A percentile compares a stretch with the other conserved stretches of the same genome.
Evolutionary conservation across 768 basidiomycete genomes (phyloP).

Genomic region (Lepiota subincarnata): DNA sequence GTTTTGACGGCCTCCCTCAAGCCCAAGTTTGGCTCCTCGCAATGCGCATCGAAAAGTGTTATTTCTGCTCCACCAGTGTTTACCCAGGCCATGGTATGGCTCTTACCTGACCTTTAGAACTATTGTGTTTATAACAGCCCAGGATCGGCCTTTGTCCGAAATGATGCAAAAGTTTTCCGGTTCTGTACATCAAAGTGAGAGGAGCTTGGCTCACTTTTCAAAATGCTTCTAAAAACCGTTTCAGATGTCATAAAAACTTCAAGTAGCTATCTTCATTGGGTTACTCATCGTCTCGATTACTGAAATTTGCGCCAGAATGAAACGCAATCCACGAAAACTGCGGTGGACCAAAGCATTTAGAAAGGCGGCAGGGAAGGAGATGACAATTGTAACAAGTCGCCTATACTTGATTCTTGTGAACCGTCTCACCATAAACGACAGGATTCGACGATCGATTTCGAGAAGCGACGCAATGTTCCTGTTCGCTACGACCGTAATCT

Average conservation of each 20-base stretch:
- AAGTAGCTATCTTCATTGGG: constrained; percentile 52
- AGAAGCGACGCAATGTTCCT: constrained; percentile 96
- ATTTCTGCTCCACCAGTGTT: constrained; percentile 95
- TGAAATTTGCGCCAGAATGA: constrained; percentile 64
- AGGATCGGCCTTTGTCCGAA: constrained; percentile 96
- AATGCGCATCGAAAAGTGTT: constrained; percentile 98
- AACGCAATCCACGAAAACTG: constrained; percentile 98
- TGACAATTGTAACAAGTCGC: constrained; percentile 81
- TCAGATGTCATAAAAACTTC: constrained; percentile 98
- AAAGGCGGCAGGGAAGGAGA: constrained; percentile 98
- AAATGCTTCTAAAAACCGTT: background rate
- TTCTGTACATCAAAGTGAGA: constrained; percentile 96
- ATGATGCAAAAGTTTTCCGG: constrained; percentile 96
- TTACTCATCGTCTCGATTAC: background rate
- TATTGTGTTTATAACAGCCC: background rate
- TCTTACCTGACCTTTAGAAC: background rate
- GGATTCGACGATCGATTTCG: constrained; percentile 99
- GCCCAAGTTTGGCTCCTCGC: constrained; percentile 9
- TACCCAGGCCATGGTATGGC: constrained; percentile 90
- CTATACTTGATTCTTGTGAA: background rate
- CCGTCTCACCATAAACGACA: constrained; percentile 25
- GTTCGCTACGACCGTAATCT: constrained; percentile 96
- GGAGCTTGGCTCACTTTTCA: background rate
- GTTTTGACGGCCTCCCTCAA: no score
- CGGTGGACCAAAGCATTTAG: constrained; percentile 99